phyloP scores from a whole-genome alignment of 176 grass and related monocot species.

The barley (Hordeum vulgare) region MorexV3_pseudomolecules_assembly NC_058519.1:176642541-176643040 shows the following conservation, averaged over 20 bases:
- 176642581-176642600: conserved; percentile 69
- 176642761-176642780: conserved; percentile 63
- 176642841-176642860: conserved; percentile 77
- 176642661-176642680: conserved; percentile 67
- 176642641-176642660: conserved; percentile 51
- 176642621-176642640: conserved; percentile 73
- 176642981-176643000: conserved; percentile 59
- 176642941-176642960: neutral
- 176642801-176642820: conserved; percentile 53
- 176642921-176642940: conserved; percentile 6
- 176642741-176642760: conserved; percentile 46
- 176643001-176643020: conserved; percentile 61
- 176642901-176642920: conserved; percentile 50
- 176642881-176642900: conserved; percentile 74
- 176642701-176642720: conserved; percentile 45
- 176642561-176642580: conserved; percentile 42
- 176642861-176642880: conserved; percentile 85
- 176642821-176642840: conserved; percentile 62
- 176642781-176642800: conserved; percentile 72
- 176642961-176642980: neutral
- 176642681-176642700: conserved; percentile 62
- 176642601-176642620: conserved; percentile 52
- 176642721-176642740: conserved; percentile 77
- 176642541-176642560: neutral
- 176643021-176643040: conserved; percentile 54